Evolutionary conservation across 2,329 filamentous ascomycete species (phyloP), one percentile per base, ranked within the genome.

Genomic region (Lasiodiplodia hormozganensis): DNA sequence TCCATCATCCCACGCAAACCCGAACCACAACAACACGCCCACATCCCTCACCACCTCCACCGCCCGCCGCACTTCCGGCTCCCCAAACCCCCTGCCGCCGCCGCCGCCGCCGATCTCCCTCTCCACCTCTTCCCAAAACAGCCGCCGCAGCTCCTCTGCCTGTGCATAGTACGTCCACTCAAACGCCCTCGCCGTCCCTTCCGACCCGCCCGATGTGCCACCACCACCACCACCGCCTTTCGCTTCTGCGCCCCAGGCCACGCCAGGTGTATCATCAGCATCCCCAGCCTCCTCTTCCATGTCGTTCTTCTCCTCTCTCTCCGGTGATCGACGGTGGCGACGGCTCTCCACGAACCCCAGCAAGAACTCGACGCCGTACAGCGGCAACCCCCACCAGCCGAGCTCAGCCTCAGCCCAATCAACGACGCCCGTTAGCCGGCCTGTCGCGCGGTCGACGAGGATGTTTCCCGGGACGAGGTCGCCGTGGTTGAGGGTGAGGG

Each of bases 331-430:
- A 43, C 7, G 54, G 40, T 1, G 10, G 2, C 8, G n/a, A 28
- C n/a, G 16, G 8, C 6, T n/a, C 28, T 6, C 8, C 74, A 83
- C 73, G 68, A 81, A 78, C 0, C 88, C 87, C 0, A 91, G 78
- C 0, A 90, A 73, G 74, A 88, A 84, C 73, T 90, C 88, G 0
- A 90, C 75, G 0, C 88, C 88, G 71, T 89, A 90, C 53, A 89
- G 75, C 40, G 31, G 31, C 84, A 85, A 3, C 86, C 80, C 0
- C 88, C 89, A 71, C 89, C 88, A 0, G 88, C 88, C 10, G 89
- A 74, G 83, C 73, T 90, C 88, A 0, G 85, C 87, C 73, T 91
- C 89, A 0, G 87, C 86, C 89, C 88, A 91, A 73, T 91, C 89
- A 0, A 91, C 81, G 0, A 90, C 69, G 1, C 88, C 89, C 0